Conservation (phyloP, 257 asterid species). For the Pogostemon cablin region DNA sequence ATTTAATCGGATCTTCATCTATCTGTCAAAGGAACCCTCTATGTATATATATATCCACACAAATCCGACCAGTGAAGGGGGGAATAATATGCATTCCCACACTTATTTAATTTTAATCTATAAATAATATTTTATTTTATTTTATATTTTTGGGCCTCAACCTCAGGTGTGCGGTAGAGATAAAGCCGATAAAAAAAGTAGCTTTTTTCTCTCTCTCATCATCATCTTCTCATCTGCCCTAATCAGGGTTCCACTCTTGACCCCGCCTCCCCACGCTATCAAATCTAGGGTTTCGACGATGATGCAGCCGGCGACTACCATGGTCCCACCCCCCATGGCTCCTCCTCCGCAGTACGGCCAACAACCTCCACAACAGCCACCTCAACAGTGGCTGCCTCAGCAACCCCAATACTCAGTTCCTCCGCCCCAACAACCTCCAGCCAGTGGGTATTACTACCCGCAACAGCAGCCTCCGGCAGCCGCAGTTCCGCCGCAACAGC, state of each 20-base stretch:
- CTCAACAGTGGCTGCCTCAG: slow-evolving; percentile 68
- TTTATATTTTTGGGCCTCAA: too few relatives aligned
- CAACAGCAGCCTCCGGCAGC: slow-evolving; percentile 48
- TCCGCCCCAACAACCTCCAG: slow-evolving; percentile 58
- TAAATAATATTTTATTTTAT: background rate
- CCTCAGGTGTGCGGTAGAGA: too few relatives aligned
- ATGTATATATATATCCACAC: background rate
- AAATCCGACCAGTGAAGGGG: slow-evolving; percentile 17
- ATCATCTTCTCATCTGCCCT: slow-evolving; percentile 25
- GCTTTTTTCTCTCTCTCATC: background rate
- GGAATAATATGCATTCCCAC: slow-evolving; percentile 20
- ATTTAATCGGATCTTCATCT: too few relatives aligned
- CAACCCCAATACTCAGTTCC: slow-evolving; percentile 63
- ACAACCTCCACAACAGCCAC: slow-evolving; percentile 53
- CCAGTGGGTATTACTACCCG: slow-evolving; percentile 66
- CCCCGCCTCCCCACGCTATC: slow-evolving; percentile 17
- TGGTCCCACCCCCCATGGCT: slow-evolving; percentile 64
- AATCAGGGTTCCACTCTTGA: slow-evolving; percentile 39
- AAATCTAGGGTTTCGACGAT: slow-evolving; percentile 37
- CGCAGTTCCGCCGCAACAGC: slow-evolving; percentile 47
- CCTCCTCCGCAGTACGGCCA: slow-evolving; percentile 62
- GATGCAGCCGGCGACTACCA: slow-evolving; percentile 68
- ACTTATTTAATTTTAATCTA: background rate
- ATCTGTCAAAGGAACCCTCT: too few relatives aligned
- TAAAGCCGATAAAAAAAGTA: too few relatives aligned